A percentile compares a stretch with the other conserved stretches of the same genome.
Conservation (phyloP, 2,329 filamentous ascomycete genomes). For the Sarocladium kiliense region DNA sequence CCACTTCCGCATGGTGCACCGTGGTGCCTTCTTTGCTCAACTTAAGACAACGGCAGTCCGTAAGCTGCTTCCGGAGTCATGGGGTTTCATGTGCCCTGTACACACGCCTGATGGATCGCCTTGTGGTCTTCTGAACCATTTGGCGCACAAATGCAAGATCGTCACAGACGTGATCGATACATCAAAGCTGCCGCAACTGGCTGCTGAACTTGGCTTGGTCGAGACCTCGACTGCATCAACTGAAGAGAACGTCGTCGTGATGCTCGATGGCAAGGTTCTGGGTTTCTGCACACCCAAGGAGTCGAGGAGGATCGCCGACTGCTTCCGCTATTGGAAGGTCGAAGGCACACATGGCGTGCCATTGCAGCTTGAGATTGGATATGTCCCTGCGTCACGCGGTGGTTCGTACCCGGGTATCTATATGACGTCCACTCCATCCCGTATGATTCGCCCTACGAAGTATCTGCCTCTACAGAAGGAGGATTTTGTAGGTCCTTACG, state of each 20-base stretch:
- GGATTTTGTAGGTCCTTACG: constrained; percentile 87
- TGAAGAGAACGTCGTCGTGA: constrained; percentile 80
- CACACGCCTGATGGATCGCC: constrained; percentile 96
- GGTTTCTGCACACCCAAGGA: constrained; percentile 87
- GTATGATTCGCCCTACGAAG: constrained; percentile 89
- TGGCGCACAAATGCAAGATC: constrained; percentile 91
- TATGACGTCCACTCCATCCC: constrained; percentile 78
- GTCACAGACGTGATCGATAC: constrained; percentile 71
- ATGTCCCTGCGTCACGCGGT: constrained; percentile 78
- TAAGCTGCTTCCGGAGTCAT: constrained; percentile 92
- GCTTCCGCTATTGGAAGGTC: constrained; percentile 92
- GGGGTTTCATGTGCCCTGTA: constrained; percentile 96
- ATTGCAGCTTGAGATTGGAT: constrained; percentile 82
- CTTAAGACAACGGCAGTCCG: constrained; percentile 95
- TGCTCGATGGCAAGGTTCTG: constrained; percentile 83
- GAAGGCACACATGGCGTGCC: constrained; percentile 78
- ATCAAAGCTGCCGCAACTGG: constrained; percentile 66
- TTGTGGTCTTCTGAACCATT: constrained; percentile 90
- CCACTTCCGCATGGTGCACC: constrained; percentile 98
- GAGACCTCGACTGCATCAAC: constrained; percentile 71
- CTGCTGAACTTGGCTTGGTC: constrained; percentile 75
- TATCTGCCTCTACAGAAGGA: constrained; percentile 81
- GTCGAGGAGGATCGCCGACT: constrained; percentile 76
- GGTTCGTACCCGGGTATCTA: constrained; percentile 97
- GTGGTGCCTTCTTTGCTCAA: constrained; percentile 97